phyloP scores from a whole-genome alignment of 2,329 filamentous ascomycete genomes.

The Pyrenochaeta sp. region DNA sequence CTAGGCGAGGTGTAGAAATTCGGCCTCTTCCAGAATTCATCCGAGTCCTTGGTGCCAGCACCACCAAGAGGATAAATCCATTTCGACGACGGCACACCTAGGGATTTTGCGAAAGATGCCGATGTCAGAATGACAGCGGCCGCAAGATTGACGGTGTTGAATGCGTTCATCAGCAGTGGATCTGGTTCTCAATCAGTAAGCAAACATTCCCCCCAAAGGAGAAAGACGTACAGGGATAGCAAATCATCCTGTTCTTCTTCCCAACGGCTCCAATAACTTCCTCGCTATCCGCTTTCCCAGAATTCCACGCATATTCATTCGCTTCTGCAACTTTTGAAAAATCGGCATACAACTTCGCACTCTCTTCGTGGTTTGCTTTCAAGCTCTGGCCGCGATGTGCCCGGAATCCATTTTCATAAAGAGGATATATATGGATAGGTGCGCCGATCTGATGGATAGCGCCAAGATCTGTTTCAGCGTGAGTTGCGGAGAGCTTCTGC shows the following conservation, averaged over 20 bases:
- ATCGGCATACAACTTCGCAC: slow-evolving; percentile 65
- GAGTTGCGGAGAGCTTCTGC: slow-evolving; percentile 18
- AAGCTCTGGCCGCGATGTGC: slow-evolving; percentile 63
- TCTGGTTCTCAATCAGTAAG: slow-evolving; percentile 53
- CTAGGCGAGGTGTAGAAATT: slow-evolving; percentile 66
- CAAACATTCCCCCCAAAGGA: not conserved
- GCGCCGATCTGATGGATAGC: slow-evolving; percentile 65
- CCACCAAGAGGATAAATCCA: slow-evolving; percentile 72
- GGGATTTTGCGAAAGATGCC: slow-evolving; percentile 59
- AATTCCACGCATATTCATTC: slow-evolving; percentile 66
- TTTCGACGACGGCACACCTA: slow-evolving; percentile 62
- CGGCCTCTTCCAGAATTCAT: slow-evolving; percentile 69
- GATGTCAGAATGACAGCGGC: slow-evolving; percentile 68
- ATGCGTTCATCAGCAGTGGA: slow-evolving; percentile 74
- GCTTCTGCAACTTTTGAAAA: slow-evolving; percentile 65
- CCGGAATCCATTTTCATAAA: slow-evolving; percentile 71
- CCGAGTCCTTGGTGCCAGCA: slow-evolving; percentile 66
- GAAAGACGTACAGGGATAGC: slow-evolving; percentile 65
- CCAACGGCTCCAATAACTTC: slow-evolving; percentile 62
- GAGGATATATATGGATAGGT: slow-evolving; percentile 71
- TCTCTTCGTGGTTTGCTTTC: slow-evolving; percentile 65
- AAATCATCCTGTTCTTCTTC: slow-evolving; percentile 71
- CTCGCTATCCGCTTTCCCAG: slow-evolving; percentile 57
- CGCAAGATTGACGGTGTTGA: slow-evolving; percentile 72
- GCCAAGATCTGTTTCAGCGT: slow-evolving; percentile 57